Base-by-base conservation (phyloP, 768 basidiomycete genomes). In the Royoungia palumana region DNA sequence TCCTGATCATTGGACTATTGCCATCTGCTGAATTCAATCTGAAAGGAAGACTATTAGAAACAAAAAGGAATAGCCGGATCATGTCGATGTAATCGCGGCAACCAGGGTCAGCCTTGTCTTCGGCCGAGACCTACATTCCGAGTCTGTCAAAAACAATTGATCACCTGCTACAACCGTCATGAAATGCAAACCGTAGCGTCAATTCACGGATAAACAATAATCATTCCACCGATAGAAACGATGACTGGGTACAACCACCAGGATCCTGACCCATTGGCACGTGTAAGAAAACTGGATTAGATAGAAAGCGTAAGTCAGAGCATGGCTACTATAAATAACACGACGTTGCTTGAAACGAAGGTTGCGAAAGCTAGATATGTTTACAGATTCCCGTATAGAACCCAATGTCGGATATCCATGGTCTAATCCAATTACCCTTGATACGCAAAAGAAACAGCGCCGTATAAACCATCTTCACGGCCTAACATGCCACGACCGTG, bases 361-460 rank as follows among this genome's bases (percentile, higher is more conserved):
- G 16, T 32, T n/a, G n/a, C n/a, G 30, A 32, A 32, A 14, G 13
- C 14, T 14, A 32, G 14, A 32, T 32, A 32, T 13, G 11, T 9
- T 13, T 32, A 14, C 13, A 14, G 13, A 32, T 14, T 14, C 30
- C 30, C 30, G 14, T 32, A 32, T 32, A 32, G 13, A 2, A 32
- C 30, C 30, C 30, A 11, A 13, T 19, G 32, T 16, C 27, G 20
- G 10, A 25, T 28, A 14, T 50, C 46, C 3, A 22, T 46, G 35
- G 32, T 28, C 34, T 50, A 11, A 6, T 11, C 12, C 42, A 21
- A 42, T 59, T 34, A 96, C 25, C 92, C 91, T 58, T 92, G 91
- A 68, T 94, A 94, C 9, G 94, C 94, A 66, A 94, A 97, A 1
- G 92, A 90, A 16, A 93, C 90, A 12, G 91, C 93, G 17, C 94